Base-by-base conservation (phyloP, 108 stramenopile species). In the Cylindrotheca closterium region DNA sequence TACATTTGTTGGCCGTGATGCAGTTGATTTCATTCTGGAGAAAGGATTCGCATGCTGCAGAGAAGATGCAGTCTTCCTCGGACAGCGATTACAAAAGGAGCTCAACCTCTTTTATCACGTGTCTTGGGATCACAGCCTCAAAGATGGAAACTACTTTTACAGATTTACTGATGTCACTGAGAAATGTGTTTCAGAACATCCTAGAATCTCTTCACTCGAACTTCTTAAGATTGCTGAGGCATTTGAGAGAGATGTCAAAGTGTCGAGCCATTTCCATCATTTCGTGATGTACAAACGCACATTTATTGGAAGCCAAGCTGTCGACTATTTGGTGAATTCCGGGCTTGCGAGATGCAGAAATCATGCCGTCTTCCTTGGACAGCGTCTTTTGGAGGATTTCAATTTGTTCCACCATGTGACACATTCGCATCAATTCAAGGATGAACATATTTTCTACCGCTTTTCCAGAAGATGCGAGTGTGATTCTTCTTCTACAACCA, bases 331-430 rank as follows among this genome's bases (percentile, higher is more conserved):
- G 55, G 71, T 90, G 18, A 24, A 71, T 28, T 50, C 65, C 15
- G 51, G 52, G 1, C 47, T 74, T 33, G 86, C 78, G 3, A 30
- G 46, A 15, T 55, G 55, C 32, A 52, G 86, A 7, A 50, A 57
- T 8, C 83, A 85, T 53, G 89, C 86, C 23, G 79, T 90, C 2
- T 56, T 56, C 15, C 67, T 90, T 24, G 81, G 86, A 24, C 69
- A 75, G 17, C 54, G 58, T 8, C 42, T 90, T 47, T 60, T 58
- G 19, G 53, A 62, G 2, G 73, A 81, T 31, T 51, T 77, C 19
- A 63, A 57, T 29, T 48, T 82, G 12, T 60, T 60, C 26, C 60
- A 60, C 23, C 58, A 73, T 82, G 31, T 27, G 47, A 23, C 78
- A 73, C 51, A 57, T 10, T 47, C 64, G 31, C 55, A 60, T 45